Base-by-base conservation (phyloP, 75 land plant species). In the Cupressus sempervirens region DNA sequence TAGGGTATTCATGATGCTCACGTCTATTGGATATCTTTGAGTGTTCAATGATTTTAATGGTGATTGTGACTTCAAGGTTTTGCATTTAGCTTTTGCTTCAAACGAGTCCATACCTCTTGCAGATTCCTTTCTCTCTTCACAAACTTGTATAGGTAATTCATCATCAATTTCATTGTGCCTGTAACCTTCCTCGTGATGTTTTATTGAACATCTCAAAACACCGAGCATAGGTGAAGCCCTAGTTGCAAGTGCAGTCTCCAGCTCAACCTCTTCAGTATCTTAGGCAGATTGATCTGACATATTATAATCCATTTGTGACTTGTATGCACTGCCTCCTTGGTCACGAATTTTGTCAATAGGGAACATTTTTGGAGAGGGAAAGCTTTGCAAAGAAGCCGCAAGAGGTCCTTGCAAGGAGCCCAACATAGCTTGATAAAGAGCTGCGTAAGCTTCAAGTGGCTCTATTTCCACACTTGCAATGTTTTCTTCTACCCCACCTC, bases 31-130 rank as follows among this genome's bases (percentile, higher is more conserved):
- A n/a, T n/a, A n/a, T n/a, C n/a, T n/a, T n/a, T n/a, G n/a, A n/a
- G n/a, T n/a, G n/a, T n/a, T n/a, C n/a, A n/a, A n/a, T n/a, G n/a
- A n/a, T n/a, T n/a, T n/a, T n/a, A n/a, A n/a, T n/a, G n/a, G n/a
- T n/a, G n/a, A 82, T 9, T 83, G 76, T 36, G 92, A 93, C 83
- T 86, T 91, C 58, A 87, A 93, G 54, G 82, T 89, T 87, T 92
- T 89, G 34, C 89, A 82, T 38, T 88, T 91, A 1, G 89, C 34
- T 23, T 23, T 7, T 23, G n/a, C 67, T 62, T 4, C 7, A 36
- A 92, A 82, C 14, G 76, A 9, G 45, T 76, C 79, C 38, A 76
- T 8, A 76, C 26, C 79, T 76, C 43, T 76, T 76, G 8, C 45
- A 76, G 26, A 18, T 38, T 40, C 36, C 23, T 23, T 76, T 7